These are phyloP conservation scores for Zelonia costaricensis DNA, from an alignment of 208 protist species.

Conservation along the genomic window DNA sequence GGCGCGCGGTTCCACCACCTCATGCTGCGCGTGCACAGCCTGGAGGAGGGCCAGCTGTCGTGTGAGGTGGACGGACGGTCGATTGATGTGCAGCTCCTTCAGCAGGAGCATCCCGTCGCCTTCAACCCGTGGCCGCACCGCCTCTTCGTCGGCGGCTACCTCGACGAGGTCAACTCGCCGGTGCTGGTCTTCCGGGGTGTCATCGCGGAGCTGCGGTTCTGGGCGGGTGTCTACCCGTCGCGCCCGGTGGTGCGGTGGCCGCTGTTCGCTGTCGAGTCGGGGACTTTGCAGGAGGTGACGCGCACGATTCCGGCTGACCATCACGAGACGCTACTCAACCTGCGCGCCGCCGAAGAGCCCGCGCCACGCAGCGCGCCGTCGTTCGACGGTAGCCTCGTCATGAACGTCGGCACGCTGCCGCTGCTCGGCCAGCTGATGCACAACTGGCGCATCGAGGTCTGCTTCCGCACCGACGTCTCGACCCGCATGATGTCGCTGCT, in stretches of 20 bases:
- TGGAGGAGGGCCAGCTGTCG: conserved; percentile 76
- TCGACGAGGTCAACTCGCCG: conserved; percentile 72
- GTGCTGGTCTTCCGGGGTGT: conserved; percentile 63
- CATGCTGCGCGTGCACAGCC: conserved; percentile 68
- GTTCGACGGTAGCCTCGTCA: conserved; percentile 80
- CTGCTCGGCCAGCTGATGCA: conserved; percentile 85
- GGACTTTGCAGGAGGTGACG: conserved; percentile 66
- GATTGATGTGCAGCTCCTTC: conserved; percentile 61
- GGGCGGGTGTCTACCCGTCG: conserved; percentile 39
- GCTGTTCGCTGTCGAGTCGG: conserved; percentile 53
- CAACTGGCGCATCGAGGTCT: conserved; percentile 87
- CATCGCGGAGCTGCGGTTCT: conserved; percentile 85
- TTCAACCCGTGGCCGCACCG: conserved; percentile 91
- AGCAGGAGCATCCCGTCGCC: conserved; percentile 86
- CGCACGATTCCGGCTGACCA: conserved; percentile 73
- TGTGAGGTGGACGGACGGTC: conserved; percentile 68
- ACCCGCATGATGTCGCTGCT: conserved; percentile 79
- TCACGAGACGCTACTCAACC: conserved; percentile 68
- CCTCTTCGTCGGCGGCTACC: conserved; percentile 79
- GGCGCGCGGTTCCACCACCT: conserved; percentile 75
- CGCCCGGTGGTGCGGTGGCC: conserved; percentile 74
- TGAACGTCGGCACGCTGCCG: conserved; percentile 75
- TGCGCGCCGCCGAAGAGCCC: conserved; percentile 49
- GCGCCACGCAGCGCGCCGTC: conserved; percentile 57
- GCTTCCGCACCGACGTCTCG: conserved; percentile 76